Conservation (phyloP, 805 yeast species). For the Candida fluviatilis region DNA sequence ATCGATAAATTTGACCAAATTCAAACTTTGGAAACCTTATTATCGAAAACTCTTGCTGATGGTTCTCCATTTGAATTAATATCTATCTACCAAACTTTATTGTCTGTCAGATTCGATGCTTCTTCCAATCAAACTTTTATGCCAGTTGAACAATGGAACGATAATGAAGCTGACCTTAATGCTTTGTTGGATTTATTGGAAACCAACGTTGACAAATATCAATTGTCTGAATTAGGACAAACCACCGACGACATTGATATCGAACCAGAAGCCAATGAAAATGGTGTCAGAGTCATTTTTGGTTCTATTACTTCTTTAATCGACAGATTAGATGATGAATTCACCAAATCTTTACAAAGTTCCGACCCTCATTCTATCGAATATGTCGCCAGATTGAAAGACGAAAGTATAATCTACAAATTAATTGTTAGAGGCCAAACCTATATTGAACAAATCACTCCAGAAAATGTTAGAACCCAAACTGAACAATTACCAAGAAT, state of each 20-base stretch:
- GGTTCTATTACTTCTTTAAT: slow-evolving; percentile 85
- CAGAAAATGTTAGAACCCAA: slow-evolving; percentile 34
- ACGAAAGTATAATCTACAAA: slow-evolving; percentile 73
- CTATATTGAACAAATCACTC: slow-evolving; percentile 67
- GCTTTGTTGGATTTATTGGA: slow-evolving; percentile 68
- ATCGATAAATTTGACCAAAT: slow-evolving; percentile 82
- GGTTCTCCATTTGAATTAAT: slow-evolving; percentile 68
- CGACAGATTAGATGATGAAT: slow-evolving; percentile 94
- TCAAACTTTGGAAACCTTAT: slow-evolving; percentile 59
- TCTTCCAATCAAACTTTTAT: slow-evolving; percentile 62
- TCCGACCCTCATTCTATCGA: slow-evolving; percentile 95
- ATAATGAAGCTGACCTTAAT: slow-evolving; percentile 58
- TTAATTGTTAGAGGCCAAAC: slow-evolving; percentile 81
- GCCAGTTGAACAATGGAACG: slow-evolving; percentile 79
- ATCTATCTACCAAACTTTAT: slow-evolving; percentile 70
- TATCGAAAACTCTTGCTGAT: slow-evolving; percentile 23
- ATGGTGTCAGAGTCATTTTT: slow-evolving; percentile 67
- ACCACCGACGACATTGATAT: slow-evolving; percentile 68
- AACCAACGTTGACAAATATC: slow-evolving; percentile 48
- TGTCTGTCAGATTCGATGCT: slow-evolving; percentile 86
- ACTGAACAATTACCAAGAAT: slow-evolving; percentile 64
- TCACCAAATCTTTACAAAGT: slow-evolving; percentile 78
- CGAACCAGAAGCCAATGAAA: slow-evolving; percentile 53
- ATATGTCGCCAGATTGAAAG: slow-evolving; percentile 84
- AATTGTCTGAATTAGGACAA: slow-evolving; percentile 71